phyloP scores from a whole-genome alignment of 148 eudicot species.

The Linanthus parryae region DNA sequence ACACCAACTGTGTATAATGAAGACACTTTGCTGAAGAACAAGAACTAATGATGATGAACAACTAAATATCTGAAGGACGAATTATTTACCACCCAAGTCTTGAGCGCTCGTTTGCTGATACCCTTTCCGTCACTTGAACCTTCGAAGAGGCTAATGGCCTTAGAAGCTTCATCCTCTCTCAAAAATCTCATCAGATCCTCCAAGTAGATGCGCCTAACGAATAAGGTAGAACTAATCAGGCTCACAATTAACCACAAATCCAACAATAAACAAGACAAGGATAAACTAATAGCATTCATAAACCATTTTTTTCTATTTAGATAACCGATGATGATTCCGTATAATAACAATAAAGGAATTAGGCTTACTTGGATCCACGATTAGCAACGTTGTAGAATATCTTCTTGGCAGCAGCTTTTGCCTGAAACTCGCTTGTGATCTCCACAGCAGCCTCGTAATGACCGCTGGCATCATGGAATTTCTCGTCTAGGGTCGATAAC shows the following conservation, averaged over 20 bases:
- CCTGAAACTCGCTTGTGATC: slow-evolving; percentile 64
- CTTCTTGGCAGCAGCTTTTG: slow-evolving; percentile 63
- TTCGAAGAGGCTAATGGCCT: slow-evolving; percentile 55
- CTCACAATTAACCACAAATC: too few relatives aligned
- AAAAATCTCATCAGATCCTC: slow-evolving; percentile 78
- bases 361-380: slow-evolving; percentile 47
- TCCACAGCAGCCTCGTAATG: slow-evolving; percentile 37
- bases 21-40: too few relatives aligned
- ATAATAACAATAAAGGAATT: background rate
- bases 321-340: too few relatives aligned
- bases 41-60: too few relatives aligned
- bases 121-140: slow-evolving; percentile 59
- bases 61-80: background rate
- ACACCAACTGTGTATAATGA: too few relatives aligned
- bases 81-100: slow-evolving; percentile 78
- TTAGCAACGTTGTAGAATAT: slow-evolving; percentile 59
- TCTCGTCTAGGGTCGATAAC: slow-evolving; percentile 65
- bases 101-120: slow-evolving; percentile 71
- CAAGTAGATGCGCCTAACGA: slow-evolving; percentile 40
- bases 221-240: too few relatives aligned
- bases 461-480: slow-evolving; percentile 34
- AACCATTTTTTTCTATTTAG: too few relatives aligned
- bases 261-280: too few relatives aligned
- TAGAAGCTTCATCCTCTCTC: slow-evolving; percentile 69
- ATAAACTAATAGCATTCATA: too few relatives aligned